Evolutionary conservation across 2,329 filamentous ascomycete genomes (phyloP).

Genomic region (Botrytis elliptica): DNA sequence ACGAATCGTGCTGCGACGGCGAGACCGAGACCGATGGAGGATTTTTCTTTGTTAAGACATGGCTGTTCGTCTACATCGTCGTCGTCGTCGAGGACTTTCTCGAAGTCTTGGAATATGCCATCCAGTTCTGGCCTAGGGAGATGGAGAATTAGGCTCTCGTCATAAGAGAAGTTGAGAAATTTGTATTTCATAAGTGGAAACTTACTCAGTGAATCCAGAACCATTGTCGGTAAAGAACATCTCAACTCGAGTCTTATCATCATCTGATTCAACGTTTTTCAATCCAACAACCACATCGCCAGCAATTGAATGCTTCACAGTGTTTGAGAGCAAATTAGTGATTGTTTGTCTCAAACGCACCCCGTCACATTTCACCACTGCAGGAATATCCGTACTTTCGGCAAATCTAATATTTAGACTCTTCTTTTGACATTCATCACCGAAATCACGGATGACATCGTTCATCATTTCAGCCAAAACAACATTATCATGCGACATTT

Average conservation of each 20-base stretch:
- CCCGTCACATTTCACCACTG: conserved; percentile 28
- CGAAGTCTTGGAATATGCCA: conserved; percentile 56
- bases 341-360: conserved; percentile 29
- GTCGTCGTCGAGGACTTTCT: conserved; percentile 54
- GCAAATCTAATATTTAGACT: conserved; percentile 24
- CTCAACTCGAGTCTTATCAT: conserved; percentile 26
- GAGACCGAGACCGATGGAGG: conserved; percentile 30
- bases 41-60: neutral
- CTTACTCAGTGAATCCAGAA: conserved; percentile 27
- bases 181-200: conserved; percentile 40
- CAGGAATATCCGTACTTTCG: conserved; percentile 24
- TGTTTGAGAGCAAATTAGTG: conserved; percentile 30
- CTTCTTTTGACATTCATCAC: conserved; percentile 61
- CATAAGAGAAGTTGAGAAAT: conserved; percentile 64
- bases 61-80: conserved; percentile 39
- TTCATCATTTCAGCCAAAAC: conserved; percentile 67
- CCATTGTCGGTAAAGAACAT: conserved; percentile 30
- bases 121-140: conserved; percentile 63
- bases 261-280: conserved; percentile 18
- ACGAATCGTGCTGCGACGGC: conserved; percentile 32
- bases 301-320: conserved; percentile 28
- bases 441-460: conserved; percentile 74
- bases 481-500: conserved; percentile 80
- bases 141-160: conserved; percentile 72
- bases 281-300: conserved; percentile 25